Base-by-base conservation (phyloP, 2,329 filamentous ascomycete species). In the Coniosporium uncinatum region DNA sequence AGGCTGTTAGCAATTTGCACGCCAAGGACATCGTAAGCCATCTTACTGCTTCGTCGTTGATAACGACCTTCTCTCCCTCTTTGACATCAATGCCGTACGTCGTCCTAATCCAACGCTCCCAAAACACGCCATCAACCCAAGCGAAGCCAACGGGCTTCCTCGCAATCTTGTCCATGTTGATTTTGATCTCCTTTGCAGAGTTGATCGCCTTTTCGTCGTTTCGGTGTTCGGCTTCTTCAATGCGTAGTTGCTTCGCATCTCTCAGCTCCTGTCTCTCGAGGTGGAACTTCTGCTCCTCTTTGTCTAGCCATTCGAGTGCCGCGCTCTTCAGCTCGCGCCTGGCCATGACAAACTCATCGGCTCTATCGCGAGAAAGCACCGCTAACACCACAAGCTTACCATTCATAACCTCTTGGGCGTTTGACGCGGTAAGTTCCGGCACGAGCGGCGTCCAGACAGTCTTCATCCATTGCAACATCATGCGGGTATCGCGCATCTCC, bases 281-380 rank as follows among this genome's bases (percentile, higher is more conserved):
- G 61, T 95, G 88, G 73, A 95, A 96, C 31, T 88, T 76, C 52
- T 91, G 83, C 16, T 88, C 85, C 64, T 96, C 88, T 67, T 94
- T 93, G 62, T 97, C 91, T 78, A 97, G 95, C 90, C 93, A 98
- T 62, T 97, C 93, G 46, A 90, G 77, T 6, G 93, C 93, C 2
- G 93, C 93, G 50, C 85, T 91, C 76, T 97, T 97, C 67, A 98
- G 81, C 66, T 98, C 94, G 24, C 85, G 81, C 61, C 87, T 85
- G 20, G 87, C 85, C 42, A 76, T 74, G 39, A 79, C 69, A 60
- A 95, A 95, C 27, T 88, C 81, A 43, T 91, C 86, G 29, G 83
- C 72, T 45, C 90, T 81, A 27, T 88, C 81, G 39, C 89, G 79
- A 57, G 84, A 88, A 32, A 98, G 71, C 24, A 98, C 83, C 16